These are phyloP conservation scores for Nicotiana noctiflora DNA, from an alignment of 257 asterid species.

Conservation along the genomic window DNA sequence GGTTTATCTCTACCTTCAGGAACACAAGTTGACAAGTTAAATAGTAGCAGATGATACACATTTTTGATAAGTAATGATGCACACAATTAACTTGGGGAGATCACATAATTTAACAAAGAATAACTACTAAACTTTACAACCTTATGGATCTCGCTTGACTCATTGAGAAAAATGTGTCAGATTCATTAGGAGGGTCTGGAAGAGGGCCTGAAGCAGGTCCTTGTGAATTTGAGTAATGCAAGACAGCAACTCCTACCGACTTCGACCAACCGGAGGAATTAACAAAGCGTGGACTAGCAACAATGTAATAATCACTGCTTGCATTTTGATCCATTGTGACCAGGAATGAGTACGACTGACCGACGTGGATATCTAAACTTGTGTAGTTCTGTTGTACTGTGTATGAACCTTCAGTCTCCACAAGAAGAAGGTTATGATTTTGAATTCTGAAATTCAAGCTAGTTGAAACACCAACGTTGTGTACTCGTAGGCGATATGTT, in stretches of 20 bases:
- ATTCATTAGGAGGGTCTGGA: slow-evolving; percentile 88
- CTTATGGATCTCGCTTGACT: slow-evolving; percentile 93
- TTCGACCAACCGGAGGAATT: slow-evolving; percentile 46
- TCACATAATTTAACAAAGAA: slow-evolving; percentile 20
- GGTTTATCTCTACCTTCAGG: neutral
- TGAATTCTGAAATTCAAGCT: slow-evolving; percentile 96
- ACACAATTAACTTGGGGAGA: slow-evolving; percentile 12
- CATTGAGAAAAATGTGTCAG: slow-evolving; percentile 84
- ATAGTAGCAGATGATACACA: neutral
- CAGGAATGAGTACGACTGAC: slow-evolving; percentile 90
- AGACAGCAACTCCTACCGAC: slow-evolving; percentile 67
- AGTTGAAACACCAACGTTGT: slow-evolving; percentile 76
- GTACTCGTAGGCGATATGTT: slow-evolving; percentile 82
- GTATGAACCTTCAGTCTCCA: slow-evolving; percentile 95
- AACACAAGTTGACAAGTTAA: neutral
- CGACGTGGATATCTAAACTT: slow-evolving; percentile 91
- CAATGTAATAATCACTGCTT: slow-evolving; percentile 71
- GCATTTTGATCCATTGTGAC: slow-evolving; percentile 88
- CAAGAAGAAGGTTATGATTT: slow-evolving; percentile 76
- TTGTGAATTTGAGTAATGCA: slow-evolving; percentile 78
- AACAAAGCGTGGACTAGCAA: slow-evolving; percentile 80
- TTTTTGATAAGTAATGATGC: neutral
- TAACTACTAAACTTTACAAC: slow-evolving; percentile 32
- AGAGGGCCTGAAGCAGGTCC: slow-evolving; percentile 94
- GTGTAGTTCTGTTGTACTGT: slow-evolving; percentile 83